phyloP scores from a whole-genome alignment of 192 early-diverging fungal genomes.

The Backusella sp. region DNA sequence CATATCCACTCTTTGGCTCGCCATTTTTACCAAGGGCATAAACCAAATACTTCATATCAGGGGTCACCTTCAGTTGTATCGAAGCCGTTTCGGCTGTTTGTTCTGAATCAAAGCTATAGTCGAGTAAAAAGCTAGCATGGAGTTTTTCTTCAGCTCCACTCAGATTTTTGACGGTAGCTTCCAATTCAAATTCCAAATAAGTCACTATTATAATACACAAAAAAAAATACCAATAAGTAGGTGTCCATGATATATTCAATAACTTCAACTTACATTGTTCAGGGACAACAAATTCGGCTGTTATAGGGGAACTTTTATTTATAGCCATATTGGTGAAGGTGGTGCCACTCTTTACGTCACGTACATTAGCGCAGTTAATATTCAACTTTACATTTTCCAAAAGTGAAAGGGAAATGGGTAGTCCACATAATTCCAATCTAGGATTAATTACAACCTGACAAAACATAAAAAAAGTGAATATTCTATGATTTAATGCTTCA shows the following conservation, averaged over 20 bases:
- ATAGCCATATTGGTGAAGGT: conserved; percentile 20
- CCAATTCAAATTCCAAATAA: conserved; percentile 14
- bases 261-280: conserved; percentile 26
- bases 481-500: neutral
- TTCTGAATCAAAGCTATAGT: neutral
- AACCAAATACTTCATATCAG: conserved; percentile 29
- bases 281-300: conserved; percentile 38
- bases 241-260: neutral
- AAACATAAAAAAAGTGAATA: neutral
- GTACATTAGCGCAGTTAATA: conserved; percentile 14
- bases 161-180: conserved; percentile 35
- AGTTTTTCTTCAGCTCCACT: conserved; percentile 1
- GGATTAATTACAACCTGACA: conserved; percentile 27
- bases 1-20: conserved; percentile 27
- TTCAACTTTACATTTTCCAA: conserved; percentile 38
- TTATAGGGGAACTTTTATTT: conserved; percentile 22
- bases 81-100: conserved; percentile 1
- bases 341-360: conserved; percentile 17
- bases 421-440: conserved; percentile 4
- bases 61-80: neutral
- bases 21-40: conserved; percentile 44
- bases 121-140: neutral
- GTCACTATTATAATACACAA: conserved; percentile 14
- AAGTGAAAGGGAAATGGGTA: conserved; percentile 30
- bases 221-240: neutral